phyloP scores from a whole-genome alignment of 371 early-diverging fungal genomes.

The Mortierella sp. region DNA sequence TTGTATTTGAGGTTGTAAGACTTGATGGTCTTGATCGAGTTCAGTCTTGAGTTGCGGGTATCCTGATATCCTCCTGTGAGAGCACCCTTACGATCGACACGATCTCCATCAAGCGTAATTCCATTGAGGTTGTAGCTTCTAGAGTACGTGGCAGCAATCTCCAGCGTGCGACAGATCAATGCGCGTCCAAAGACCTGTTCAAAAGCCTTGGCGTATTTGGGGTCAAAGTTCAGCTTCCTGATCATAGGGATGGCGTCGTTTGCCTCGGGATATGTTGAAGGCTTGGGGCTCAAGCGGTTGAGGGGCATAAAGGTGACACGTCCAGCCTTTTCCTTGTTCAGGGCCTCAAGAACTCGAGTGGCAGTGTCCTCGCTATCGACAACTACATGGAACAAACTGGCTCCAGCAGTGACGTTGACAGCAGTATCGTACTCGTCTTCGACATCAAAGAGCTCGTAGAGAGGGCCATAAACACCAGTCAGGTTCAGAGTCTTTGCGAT shows the following conservation, averaged over 20 bases:
- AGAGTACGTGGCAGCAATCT: conserved; percentile 86
- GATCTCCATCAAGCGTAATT: conserved; percentile 95
- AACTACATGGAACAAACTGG: conserved; percentile 96
- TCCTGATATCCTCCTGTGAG: conserved; percentile 95
- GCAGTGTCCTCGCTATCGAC: conserved; percentile 97
- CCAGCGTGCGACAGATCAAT: conserved; percentile 90
- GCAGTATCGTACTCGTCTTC: conserved; percentile 87
- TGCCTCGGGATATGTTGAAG: conserved; percentile 76
- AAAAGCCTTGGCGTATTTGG: conserved; percentile 77
- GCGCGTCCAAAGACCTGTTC: conserved; percentile 94
- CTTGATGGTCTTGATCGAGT: conserved; percentile 70
- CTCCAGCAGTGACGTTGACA: conserved; percentile 93
- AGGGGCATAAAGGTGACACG: conserved; percentile 98
- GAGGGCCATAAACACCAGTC: conserved; percentile 90
- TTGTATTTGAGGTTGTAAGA: conserved; percentile 60
- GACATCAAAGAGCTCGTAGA: conserved; percentile 93
- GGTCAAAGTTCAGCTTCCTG: conserved; percentile 78
- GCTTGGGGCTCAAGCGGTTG: conserved; percentile 80
- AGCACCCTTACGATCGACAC: conserved; percentile 94
- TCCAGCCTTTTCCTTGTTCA: conserved; percentile 83
- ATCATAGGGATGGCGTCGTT: conserved; percentile 91
- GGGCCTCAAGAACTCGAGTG: conserved; percentile 77
- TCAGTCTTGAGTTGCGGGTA: conserved; percentile 81
- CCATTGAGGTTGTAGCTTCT: conserved; percentile 82
- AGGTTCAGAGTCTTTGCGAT: conserved; percentile 76